A percentile compares a stretch with the other conserved stretches of the same genome.
Evolutionary conservation across 2,329 filamentous ascomycete genomes (phyloP).

Genomic region (Cytospora leucostoma): DNA sequence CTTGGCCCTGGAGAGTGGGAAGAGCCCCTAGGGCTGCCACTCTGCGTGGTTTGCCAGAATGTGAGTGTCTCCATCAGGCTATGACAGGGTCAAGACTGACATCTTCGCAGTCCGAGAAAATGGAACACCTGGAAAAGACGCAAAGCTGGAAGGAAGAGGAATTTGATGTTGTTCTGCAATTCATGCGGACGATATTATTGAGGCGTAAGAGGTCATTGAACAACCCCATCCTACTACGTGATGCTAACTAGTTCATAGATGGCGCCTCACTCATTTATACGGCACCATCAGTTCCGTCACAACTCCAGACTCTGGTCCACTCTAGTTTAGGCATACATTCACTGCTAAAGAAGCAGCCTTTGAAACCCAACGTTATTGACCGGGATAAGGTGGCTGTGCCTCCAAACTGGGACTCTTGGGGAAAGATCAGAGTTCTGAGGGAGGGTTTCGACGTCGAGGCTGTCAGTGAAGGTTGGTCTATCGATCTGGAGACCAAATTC

Average conservation of each 20-base stretch:
- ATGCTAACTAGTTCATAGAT: slow-evolving; percentile 52
- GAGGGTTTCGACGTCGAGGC: slow-evolving; percentile 92
- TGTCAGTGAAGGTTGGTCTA: slow-evolving; percentile 81
- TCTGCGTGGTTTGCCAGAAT: slow-evolving; percentile 96
- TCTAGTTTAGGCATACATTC: slow-evolving; percentile 85
- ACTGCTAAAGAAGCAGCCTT: slow-evolving; percentile 72
- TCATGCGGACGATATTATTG: slow-evolving; percentile 83
- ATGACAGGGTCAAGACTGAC: slow-evolving; percentile 30
- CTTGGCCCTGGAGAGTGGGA: slow-evolving; percentile 92
- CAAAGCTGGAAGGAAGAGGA: slow-evolving; percentile 94
- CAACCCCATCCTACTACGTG: slow-evolving; percentile 9
- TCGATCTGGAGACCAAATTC: slow-evolving; percentile 69
- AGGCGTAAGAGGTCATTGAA: slow-evolving; percentile 63
- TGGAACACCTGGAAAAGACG: slow-evolving; percentile 86
- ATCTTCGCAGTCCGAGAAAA: slow-evolving; percentile 70
- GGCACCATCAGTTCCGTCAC: slow-evolving; percentile 72
- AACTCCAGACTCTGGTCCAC: slow-evolving; percentile 78
- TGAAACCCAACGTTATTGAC: slow-evolving; percentile 91
- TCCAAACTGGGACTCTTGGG: slow-evolving; percentile 98
- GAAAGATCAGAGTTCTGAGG: slow-evolving; percentile 88
- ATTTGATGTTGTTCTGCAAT: slow-evolving; percentile 94
- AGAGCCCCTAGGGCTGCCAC: slow-evolving; percentile 79
- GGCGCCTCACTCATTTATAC: slow-evolving; percentile 86
- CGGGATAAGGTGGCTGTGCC: slow-evolving; percentile 93
- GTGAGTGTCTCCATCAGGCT: slow-evolving; percentile 49